phyloP scores from a whole-genome alignment of 257 asterid genomes.

The Nicotiana undulata region DNA sequence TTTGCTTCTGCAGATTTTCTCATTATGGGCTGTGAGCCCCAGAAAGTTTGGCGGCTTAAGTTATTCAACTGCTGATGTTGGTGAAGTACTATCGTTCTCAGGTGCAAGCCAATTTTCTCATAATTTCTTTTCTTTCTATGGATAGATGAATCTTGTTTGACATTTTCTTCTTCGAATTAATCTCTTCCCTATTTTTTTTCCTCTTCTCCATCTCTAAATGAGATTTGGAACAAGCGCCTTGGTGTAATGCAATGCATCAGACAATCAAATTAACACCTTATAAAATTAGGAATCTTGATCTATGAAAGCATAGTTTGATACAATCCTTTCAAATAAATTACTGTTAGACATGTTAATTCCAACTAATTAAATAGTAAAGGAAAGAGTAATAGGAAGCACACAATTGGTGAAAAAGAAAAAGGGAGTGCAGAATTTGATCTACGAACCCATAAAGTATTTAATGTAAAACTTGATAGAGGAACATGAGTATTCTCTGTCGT shows the following conservation, averaged over 20 bases:
- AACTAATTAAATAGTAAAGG: background rate
- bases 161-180: background rate
- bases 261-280: background rate
- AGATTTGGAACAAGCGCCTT: background rate
- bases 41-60: constrained; percentile 60
- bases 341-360: background rate
- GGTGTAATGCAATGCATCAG: background rate
- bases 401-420: no score
- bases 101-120: constrained; percentile 25
- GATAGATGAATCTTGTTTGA: background rate
- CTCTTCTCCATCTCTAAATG: background rate
- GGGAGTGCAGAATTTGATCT: background rate
- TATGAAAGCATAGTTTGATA: background rate
- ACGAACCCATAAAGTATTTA: background rate
- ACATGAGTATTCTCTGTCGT: background rate
- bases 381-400: no score
- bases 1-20: constrained; percentile 47
- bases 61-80: constrained; percentile 53
- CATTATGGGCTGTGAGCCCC: constrained; percentile 84
- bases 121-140: background rate
- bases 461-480: background rate
- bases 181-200: background rate
- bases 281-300: background rate
- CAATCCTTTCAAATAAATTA: background rate
- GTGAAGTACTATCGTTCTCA: constrained; percentile 63